These are phyloP conservation scores for Ogataea sp. DNA, from an alignment of 805 yeast genomes.

Conservation along the genomic window DNA sequence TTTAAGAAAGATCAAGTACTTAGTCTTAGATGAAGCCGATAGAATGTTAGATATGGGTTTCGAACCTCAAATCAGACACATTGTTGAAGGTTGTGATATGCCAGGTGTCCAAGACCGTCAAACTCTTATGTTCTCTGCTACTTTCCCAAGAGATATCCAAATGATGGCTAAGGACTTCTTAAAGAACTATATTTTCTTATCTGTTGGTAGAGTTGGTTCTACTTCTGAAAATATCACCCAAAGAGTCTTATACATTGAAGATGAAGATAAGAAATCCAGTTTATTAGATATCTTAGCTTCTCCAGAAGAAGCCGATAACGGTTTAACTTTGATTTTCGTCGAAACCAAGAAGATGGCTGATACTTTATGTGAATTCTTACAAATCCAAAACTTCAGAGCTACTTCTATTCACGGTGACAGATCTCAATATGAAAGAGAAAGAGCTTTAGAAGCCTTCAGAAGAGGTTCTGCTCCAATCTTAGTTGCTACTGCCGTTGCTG, in stretches of 20 bases:
- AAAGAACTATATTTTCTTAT: constrained; percentile 89
- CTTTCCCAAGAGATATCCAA: constrained; percentile 98
- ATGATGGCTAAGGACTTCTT: constrained; percentile 95
- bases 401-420: constrained; percentile 99
- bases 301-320: constrained; percentile 53
- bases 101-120: constrained; percentile 87
- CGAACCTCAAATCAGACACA: constrained; percentile 98
- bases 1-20: constrained; percentile 79
- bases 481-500: constrained; percentile 99
- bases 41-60: constrained; percentile 99
- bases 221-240: constrained; percentile 98
- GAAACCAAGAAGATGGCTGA: constrained; percentile 99
- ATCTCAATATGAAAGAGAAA: constrained; percentile 95
- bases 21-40: constrained; percentile 98
- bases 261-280: constrained; percentile 84
- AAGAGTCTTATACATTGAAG: constrained; percentile 86
- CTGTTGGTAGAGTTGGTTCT: constrained; percentile 99
- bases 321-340: constrained; percentile 89
- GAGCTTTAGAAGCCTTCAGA: constrained; percentile 92
- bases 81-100: constrained; percentile 97
- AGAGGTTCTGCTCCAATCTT: constrained; percentile 85
- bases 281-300: constrained; percentile 79
- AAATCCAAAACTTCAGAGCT: constrained; percentile 87
- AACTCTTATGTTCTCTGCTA: constrained; percentile 97
- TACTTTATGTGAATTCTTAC: constrained; percentile 83